A percentile compares a stretch with the other conserved stretches of the same genome.
Evolutionary conservation across 192 early-diverging fungal species (phyloP).

Genomic region (Oehlia diaphana): DNA sequence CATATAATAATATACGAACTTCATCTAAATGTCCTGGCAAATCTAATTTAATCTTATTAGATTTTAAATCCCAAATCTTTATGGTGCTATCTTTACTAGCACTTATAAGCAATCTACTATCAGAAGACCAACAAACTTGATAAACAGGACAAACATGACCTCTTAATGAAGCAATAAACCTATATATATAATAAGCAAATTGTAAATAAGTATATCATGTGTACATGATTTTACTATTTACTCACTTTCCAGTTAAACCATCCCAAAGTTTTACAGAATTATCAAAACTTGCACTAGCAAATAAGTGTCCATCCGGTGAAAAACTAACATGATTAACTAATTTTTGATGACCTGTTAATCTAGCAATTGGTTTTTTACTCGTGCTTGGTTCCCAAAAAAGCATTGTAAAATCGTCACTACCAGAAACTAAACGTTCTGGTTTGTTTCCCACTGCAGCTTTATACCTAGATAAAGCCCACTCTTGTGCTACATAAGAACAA

Average conservation of each 20-base stretch:
- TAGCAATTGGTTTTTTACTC: constrained; percentile 77
- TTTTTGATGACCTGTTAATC: constrained; percentile 94
- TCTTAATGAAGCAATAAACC: constrained; percentile 85
- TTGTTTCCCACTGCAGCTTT: constrained; percentile 62
- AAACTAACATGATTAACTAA: constrained; percentile 93
- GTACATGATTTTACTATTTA: constrained; percentile 20
- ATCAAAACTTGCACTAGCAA: constrained; percentile 95
- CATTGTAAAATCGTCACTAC: constrained; percentile 98
- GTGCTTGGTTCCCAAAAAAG: constrained; percentile 88
- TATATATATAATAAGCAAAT: constrained; percentile 3
- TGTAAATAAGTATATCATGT: not conserved
- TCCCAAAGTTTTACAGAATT: constrained; percentile 99
- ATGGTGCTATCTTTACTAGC: constrained; percentile 89
- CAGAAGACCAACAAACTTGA: constrained; percentile 93
- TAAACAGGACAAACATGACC: constrained; percentile 97
- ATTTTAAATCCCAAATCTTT: constrained; percentile 93
- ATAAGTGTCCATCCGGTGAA: constrained; percentile 84
- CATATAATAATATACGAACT: constrained; percentile 29
- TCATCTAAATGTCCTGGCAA: constrained; percentile 97
- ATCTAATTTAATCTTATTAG: constrained; percentile 87
- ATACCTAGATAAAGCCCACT: constrained; percentile 79
- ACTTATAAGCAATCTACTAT: constrained; percentile 89
- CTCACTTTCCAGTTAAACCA: constrained; percentile 72
- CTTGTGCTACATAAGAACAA: constrained; percentile 50
- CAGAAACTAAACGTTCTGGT: constrained; percentile 84